Conservation (phyloP, 2,329 filamentous ascomycete species). For the Fusarium sp. region DNA sequence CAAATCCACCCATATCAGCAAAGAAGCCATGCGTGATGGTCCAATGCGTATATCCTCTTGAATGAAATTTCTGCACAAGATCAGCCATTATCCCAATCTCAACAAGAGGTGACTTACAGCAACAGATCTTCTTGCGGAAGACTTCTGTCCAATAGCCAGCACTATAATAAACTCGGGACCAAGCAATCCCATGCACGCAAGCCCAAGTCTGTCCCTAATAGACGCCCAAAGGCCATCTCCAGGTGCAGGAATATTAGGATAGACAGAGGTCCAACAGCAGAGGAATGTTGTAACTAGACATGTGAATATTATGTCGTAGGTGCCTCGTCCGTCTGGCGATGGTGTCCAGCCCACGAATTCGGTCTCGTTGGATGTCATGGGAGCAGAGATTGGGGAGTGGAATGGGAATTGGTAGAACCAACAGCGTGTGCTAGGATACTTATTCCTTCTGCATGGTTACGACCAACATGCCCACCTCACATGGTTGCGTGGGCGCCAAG, state of each 20-base stretch:
- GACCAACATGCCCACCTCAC: not conserved
- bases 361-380: not conserved
- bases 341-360: conserved; percentile 18
- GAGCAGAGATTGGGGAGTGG: not conserved
- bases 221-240: conserved; percentile 4
- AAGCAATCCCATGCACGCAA: conserved; percentile 18
- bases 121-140: conserved; percentile 20
- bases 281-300: conserved; percentile 20
- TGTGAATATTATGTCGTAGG: conserved; percentile 23
- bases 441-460: not conserved
- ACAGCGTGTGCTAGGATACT: not conserved
- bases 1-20: conserved; percentile 27
- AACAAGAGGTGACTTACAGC: not conserved
- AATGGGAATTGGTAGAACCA: not conserved
- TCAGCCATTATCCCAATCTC: no score
- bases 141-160: conserved; percentile 20
- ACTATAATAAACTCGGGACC: conserved; percentile 21
- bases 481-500: not conserved
- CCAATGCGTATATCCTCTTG: not conserved
- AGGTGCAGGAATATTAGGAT: conserved; percentile 12
- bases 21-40: conserved; percentile 24
- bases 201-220: conserved; percentile 15
- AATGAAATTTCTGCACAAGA: conserved; percentile 5
- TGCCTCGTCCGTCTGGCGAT: conserved; percentile 22
- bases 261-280: conserved; percentile 27